Conservation (phyloP, 257 asterid species). For the Plantago elongata region DNA sequence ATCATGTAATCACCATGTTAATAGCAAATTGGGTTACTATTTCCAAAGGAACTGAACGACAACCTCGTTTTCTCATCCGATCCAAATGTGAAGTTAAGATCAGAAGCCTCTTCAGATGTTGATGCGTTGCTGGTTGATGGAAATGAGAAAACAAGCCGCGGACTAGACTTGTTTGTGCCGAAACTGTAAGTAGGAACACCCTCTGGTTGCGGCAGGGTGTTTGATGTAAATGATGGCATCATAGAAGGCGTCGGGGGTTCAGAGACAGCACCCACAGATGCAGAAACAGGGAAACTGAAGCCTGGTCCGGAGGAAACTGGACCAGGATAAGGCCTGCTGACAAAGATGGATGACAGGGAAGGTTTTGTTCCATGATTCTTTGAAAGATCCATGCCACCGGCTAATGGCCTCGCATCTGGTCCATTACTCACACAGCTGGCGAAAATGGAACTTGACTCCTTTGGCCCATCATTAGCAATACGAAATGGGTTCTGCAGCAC, state of each 20-base stretch:
- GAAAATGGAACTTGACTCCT: slow-evolving; percentile 7
- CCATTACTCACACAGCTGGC: neutral
- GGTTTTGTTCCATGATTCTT: slow-evolving; percentile 50
- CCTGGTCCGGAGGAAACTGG: slow-evolving; percentile 36
- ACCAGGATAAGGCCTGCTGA: slow-evolving; percentile 38
- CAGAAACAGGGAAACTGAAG: slow-evolving; percentile 69
- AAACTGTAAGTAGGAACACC: slow-evolving; percentile 56
- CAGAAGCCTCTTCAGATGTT: slow-evolving; percentile 26
- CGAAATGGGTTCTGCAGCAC: neutral
- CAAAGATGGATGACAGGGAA: slow-evolving; percentile 44
- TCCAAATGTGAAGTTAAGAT: slow-evolving; percentile 67
- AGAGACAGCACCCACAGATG: slow-evolving; percentile 48
- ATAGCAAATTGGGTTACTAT: slow-evolving; percentile 44
- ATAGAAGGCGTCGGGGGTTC: slow-evolving; percentile 93
- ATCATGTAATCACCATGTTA: slow-evolving; percentile 12
- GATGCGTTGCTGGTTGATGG: slow-evolving; percentile 54
- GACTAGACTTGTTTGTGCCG: slow-evolving; percentile 42
- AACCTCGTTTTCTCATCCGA: slow-evolving; percentile 50
- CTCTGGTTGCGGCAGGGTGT: slow-evolving; percentile 26
- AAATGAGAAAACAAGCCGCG: slow-evolving; percentile 58
- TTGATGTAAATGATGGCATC: slow-evolving; percentile 39
- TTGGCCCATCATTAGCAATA: neutral
- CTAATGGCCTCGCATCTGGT: slow-evolving; percentile 26
- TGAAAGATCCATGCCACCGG: slow-evolving; percentile 24
- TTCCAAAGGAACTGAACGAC: slow-evolving; percentile 53